Evolutionary conservation across 2,329 filamentous ascomycete genomes (phyloP).

Genomic region (Fusarium sublunatum): DNA sequence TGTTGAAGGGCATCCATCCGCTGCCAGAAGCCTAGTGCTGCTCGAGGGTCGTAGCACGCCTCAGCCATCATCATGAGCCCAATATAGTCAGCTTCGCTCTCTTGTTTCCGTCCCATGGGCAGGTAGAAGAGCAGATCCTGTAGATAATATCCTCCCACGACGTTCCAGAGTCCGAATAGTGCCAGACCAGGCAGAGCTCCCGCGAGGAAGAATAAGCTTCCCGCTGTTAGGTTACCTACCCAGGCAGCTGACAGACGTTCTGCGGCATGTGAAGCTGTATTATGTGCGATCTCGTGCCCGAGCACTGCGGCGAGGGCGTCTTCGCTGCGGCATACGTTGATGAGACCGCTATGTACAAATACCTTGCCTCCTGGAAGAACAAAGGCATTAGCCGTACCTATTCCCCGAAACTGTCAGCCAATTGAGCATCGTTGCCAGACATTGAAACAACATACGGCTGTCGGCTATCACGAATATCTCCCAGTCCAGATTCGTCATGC

Average conservation of each 20-base stretch:
- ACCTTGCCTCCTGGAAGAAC: conserved; percentile 83
- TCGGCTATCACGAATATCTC: conserved; percentile 81
- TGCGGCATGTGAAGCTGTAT: conserved; percentile 73
- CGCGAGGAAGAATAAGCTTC: conserved; percentile 61
- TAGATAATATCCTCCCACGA: conserved; percentile 59
- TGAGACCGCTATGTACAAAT: conserved; percentile 80
- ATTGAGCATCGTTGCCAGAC: not conserved
- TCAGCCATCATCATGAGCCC: conserved; percentile 86
- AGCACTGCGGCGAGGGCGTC: conserved; percentile 79
- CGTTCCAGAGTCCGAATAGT: conserved; percentile 54
- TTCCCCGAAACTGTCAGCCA: conserved; percentile 3
- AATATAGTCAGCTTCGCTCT: conserved; percentile 83
- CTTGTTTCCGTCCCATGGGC: conserved; percentile 77
- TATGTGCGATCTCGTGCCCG: conserved; percentile 84
- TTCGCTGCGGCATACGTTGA: conserved; percentile 74
- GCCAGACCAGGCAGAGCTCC: conserved; percentile 56
- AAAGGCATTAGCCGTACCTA: conserved; percentile 75
- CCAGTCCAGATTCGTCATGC: conserved; percentile 70
- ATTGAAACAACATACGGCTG: conserved; percentile 53
- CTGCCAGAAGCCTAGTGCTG: conserved; percentile 74
- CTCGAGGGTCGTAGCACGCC: conserved; percentile 78
- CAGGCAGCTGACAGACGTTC: conserved; percentile 70
- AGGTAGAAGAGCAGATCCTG: conserved; percentile 72
- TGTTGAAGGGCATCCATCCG: conserved; percentile 68
- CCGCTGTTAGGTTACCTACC: conserved; percentile 63